These are phyloP conservation scores for Colletotrichum sp. DNA, from an alignment of 2,329 filamentous ascomycete genomes.

Conservation along the genomic window DNA sequence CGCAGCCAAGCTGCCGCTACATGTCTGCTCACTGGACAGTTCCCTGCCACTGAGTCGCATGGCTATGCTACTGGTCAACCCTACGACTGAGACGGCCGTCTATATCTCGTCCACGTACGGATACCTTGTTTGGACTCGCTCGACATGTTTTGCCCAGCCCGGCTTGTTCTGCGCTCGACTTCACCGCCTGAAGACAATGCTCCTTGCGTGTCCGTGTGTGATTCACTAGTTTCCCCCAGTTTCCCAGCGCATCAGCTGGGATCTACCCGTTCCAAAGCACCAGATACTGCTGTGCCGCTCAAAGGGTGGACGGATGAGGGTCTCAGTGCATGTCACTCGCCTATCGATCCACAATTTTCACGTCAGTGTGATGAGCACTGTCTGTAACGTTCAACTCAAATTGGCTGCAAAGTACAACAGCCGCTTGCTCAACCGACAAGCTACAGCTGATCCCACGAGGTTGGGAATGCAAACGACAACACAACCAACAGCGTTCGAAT, in stretches of 20 bases:
- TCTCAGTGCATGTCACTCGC: slow-evolving; percentile 6
- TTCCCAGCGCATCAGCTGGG: slow-evolving; percentile 6
- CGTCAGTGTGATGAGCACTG: slow-evolving; percentile 12
- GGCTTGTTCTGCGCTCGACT: background rate
- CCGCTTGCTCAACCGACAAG: background rate
- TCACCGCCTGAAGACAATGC: slow-evolving; percentile 10
- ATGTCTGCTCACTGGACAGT: background rate
- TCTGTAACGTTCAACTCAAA: background rate
- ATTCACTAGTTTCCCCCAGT: slow-evolving; percentile 7
- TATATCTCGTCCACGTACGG: background rate
- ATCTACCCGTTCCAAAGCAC: background rate
- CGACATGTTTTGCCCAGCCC: slow-evolving; percentile 3
- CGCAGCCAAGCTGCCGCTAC: slow-evolving; percentile 16
- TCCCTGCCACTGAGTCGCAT: background rate
- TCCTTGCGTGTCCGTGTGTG: slow-evolving; percentile 15
- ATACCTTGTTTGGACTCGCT: background rate
- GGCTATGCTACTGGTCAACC: background rate
- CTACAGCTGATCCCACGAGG: background rate
- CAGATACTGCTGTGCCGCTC: slow-evolving; percentile 8
- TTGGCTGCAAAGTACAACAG: background rate
- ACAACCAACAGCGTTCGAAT: background rate
- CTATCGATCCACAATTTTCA: slow-evolving; percentile 11
- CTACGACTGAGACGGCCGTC: background rate
- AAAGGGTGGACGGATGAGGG: background rate
- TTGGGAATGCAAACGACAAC: background rate